Base-by-base conservation (phyloP, 805 yeast species). In the Kuraishia cidri region DNA sequence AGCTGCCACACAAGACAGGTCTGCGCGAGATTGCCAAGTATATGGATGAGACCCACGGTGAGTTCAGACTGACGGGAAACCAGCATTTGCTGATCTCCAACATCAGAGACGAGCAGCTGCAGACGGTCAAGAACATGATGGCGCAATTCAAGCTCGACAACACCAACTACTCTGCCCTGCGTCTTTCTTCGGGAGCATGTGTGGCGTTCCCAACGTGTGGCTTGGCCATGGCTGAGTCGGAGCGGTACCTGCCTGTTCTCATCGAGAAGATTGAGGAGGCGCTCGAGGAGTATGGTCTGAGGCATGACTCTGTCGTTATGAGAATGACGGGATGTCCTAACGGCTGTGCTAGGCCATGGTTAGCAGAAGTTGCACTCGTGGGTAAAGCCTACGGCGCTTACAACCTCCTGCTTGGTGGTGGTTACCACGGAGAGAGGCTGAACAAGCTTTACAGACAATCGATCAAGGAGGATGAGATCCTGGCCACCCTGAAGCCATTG, bases 241-340 rank as follows among this genome's bases (percentile, higher is more conserved):
- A 90, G 65, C 78, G 97, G 54, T 80, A 79, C 54, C 67, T 90
- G 48, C 97, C 97, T 6, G 79, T 69, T 31, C 69, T 90, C 47
- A 73, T 90, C 44, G 58, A 79, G 41, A 85, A 87, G 60, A 62
- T 90, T 38, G 97, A 90, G 58, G 72, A 65, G n/a, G 76, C 86
- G 14, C 66, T 90, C 37, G 97, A 90, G 60, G 95, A 87, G 50
- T 76, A 78, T 43, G 97, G 97, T 6, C 71, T 90, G 47, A 81
- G 95, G 52, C 95, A 87, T 48, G 97, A 90, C 59, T 79, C 95
- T 6, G 72, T 90, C 44, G 95, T 87, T 16, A 82, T 90, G 94
- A 77, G 97, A 66, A 88, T 90, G 97, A 90, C 97, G 20, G 97
- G 97, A 36, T 90, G 97, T 70, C 97, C 97, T 35, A 90, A 90